A percentile compares a stretch with the other conserved stretches of the same genome.
phyloP scores from a whole-genome alignment of 2,329 filamentous ascomycete genomes.

The Microcyclospora tardicrescens region DNA sequence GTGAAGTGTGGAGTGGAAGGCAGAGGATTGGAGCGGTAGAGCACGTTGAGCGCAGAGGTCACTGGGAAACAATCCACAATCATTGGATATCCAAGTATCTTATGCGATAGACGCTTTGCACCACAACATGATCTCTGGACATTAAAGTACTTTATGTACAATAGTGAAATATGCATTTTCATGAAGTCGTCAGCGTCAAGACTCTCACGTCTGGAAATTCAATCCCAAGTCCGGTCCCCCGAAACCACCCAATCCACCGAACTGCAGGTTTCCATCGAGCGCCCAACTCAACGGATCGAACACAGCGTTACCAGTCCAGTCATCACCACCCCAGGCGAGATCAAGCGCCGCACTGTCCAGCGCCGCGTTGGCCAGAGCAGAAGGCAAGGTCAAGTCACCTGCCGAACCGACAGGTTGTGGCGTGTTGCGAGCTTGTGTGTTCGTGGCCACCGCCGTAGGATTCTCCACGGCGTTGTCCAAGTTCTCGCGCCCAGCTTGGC shows the following conservation, averaged over 20 bases:
- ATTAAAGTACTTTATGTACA: no score
- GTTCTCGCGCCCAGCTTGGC: slow-evolving; percentile 32
- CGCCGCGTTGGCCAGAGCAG: slow-evolving; percentile 7
- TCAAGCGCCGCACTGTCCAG: not conserved
- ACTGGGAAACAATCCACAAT: no score
- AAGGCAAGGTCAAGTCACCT: slow-evolving; percentile 6
- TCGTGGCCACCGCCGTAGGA: slow-evolving; percentile 42
- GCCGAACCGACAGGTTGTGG: slow-evolving; percentile 12
- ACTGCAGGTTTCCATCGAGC: slow-evolving; percentile 59
- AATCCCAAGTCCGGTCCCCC: not conserved
- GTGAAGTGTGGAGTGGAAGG: no score
- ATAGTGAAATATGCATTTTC: no score
- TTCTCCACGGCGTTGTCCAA: slow-evolving; percentile 59
- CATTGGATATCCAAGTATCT: no score
- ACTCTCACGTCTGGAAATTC: no score
- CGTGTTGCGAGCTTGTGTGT: slow-evolving; percentile 15
- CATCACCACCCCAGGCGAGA: slow-evolving; percentile 31
- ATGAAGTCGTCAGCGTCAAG: no score
- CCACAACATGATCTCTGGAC: no score
- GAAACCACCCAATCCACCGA: slow-evolving; percentile 5
- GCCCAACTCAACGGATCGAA: slow-evolving; percentile 72
- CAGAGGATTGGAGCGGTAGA: no score
- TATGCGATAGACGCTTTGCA: no score
- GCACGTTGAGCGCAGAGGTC: no score
- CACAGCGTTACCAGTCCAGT: slow-evolving; percentile 16